Evolutionary conservation across 768 basidiomycete species (phyloP).

Genomic region (Candolleomyces efflorescens): DNA sequence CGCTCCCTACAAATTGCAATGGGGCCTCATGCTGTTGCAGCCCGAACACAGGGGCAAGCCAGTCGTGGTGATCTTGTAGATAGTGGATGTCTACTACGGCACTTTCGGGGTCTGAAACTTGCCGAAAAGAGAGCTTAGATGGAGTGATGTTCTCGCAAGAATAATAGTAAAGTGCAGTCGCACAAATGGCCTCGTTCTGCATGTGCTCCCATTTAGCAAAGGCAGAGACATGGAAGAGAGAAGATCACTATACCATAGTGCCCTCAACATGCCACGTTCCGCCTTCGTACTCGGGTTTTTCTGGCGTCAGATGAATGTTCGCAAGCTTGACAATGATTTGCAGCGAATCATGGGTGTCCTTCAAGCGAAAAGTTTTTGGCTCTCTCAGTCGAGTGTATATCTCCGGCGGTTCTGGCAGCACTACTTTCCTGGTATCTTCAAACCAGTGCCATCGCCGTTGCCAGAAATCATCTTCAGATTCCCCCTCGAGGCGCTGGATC

Average conservation of each 20-base stretch:
- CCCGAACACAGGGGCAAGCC: conserved; percentile 17
- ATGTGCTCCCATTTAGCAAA: not conserved
- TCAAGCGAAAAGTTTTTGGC: too few species aligned
- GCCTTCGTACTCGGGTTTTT: conserved; percentile 12
- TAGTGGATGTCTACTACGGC: conserved; percentile 6
- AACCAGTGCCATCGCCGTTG: too few species aligned
- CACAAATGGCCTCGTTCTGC: conserved; percentile 19
- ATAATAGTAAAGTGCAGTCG: conserved; percentile 15
- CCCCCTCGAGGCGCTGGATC: too few species aligned
- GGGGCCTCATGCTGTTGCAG: conserved; percentile 11
- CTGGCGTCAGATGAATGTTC: conserved; percentile 16
- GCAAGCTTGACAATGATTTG: conserved; percentile 16
- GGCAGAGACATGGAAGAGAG: not conserved
- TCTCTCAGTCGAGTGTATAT: too few species aligned
- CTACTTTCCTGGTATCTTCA: too few species aligned
- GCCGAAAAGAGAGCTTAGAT: conserved; percentile 13
- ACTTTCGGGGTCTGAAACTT: not conserved
- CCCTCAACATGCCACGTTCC: conserved; percentile 17
- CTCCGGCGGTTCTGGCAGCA: too few species aligned
- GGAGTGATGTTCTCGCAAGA: conserved; percentile 11
- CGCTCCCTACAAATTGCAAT: conserved; percentile 20
- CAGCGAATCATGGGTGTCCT: not conserved
- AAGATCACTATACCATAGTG: conserved; percentile 7
- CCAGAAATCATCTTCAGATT: too few species aligned
- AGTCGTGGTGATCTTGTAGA: conserved; percentile 18